Conservation (phyloP, 129 eudicot species). For the Chrysanthemum seticuspe region DNA sequence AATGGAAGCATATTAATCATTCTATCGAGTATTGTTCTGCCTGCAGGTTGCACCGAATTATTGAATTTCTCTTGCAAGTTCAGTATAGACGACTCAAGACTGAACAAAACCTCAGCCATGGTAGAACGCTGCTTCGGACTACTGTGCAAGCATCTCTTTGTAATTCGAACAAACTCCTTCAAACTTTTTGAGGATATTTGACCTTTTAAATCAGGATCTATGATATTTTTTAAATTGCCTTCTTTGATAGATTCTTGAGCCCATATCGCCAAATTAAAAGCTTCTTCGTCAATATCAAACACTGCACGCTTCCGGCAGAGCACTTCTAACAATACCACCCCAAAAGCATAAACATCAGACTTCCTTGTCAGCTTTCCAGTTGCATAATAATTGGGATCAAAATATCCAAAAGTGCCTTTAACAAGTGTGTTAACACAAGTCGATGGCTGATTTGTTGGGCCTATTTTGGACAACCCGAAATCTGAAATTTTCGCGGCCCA, state of each 20-base stretch:
- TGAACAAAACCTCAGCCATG: slow-evolving; percentile 19
- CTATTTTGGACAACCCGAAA: slow-evolving; percentile 12
- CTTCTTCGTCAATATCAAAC: slow-evolving; percentile 20
- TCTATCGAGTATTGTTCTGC: slow-evolving; percentile 10
- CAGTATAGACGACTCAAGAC: slow-evolving; percentile 4
- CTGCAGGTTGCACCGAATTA: neutral
- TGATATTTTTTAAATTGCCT: slow-evolving; percentile 14
- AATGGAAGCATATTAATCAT: slow-evolving; percentile 7
- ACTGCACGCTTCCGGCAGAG: slow-evolving; percentile 45
- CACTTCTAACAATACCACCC: slow-evolving; percentile 47
- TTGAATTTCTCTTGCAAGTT: slow-evolving; percentile 4
- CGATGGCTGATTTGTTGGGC: slow-evolving; percentile 10
- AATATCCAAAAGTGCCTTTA: slow-evolving; percentile 30
- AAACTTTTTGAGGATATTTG: slow-evolving; percentile 27
- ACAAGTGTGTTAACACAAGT: slow-evolving; percentile 37
- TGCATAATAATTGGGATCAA: neutral
- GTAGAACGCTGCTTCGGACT: slow-evolving; percentile 11
- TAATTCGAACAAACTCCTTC: slow-evolving; percentile 22
- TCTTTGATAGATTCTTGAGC: slow-evolving; percentile 12
- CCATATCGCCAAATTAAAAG: neutral
- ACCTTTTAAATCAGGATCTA: slow-evolving; percentile 22
- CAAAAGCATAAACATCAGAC: slow-evolving; percentile 28
- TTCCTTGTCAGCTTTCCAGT: slow-evolving; percentile 24
- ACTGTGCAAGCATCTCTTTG: slow-evolving; percentile 26
- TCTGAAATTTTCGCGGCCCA: slow-evolving; percentile 2